These are phyloP conservation scores for Saccharata proteae DNA, from an alignment of 2,329 filamentous ascomycete genomes.

Conservation along the genomic window DNA sequence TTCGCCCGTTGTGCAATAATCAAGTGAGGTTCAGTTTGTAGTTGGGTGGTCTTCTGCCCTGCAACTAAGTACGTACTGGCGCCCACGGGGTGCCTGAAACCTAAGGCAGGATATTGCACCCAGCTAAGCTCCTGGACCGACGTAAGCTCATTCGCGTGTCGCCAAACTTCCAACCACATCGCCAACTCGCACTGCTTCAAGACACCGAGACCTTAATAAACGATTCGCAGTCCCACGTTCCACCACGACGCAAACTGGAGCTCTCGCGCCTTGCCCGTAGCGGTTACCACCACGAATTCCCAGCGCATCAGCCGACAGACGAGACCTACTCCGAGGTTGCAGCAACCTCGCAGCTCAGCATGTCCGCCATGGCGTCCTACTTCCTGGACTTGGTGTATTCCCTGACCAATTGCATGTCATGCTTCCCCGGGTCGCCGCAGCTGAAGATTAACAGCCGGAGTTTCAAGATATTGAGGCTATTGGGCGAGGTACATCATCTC, in stretches of 20 bases:
- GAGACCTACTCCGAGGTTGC: slow-evolving; percentile 6
- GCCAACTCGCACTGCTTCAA: no score
- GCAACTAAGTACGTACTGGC: no score
- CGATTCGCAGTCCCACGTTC: no score
- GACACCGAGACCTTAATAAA: no score
- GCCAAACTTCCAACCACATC: no score
- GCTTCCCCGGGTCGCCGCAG: slow-evolving; percentile 87
- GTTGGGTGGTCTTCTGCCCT: no score
- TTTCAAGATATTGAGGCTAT: slow-evolving; percentile 88
- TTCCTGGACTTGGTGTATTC: slow-evolving; percentile 83
- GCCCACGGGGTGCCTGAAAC: no score
- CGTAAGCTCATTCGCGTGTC: no score
- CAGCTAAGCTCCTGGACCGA: no score
- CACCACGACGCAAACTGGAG: slow-evolving; percentile 4
- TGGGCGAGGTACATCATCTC: slow-evolving; percentile 64
- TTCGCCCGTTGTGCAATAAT: no score
- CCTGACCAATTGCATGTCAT: slow-evolving; percentile 87
- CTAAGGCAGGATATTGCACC: no score
- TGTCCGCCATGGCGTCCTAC: slow-evolving; percentile 36
- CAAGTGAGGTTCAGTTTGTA: no score
- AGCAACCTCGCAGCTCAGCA: slow-evolving; percentile 6
- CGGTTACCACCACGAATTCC: slow-evolving; percentile 9
- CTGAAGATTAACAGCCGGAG: slow-evolving; percentile 89
- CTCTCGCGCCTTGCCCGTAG: slow-evolving; percentile 5
- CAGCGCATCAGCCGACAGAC: slow-evolving; percentile 5